Evolutionary conservation across 352 stramenopile genomes (phyloP), one percentile per base, ranked within the genome.

Genomic region (Thalassiosira ordinaria): DNA sequence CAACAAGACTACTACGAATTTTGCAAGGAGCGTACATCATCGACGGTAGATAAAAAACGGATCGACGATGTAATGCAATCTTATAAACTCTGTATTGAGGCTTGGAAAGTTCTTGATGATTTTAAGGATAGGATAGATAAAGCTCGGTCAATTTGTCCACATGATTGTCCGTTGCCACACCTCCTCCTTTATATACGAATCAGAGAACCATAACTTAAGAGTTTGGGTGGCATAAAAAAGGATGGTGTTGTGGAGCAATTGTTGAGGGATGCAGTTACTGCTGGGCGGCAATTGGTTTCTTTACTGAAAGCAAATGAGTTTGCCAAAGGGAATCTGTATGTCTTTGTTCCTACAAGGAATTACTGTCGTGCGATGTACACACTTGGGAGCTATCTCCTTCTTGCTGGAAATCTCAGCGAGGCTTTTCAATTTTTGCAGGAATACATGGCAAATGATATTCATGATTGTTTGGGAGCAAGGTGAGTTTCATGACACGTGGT

Each of bases 401-500:
- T 5, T 16, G 14, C 18, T 6, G 18, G 13, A 52, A 52, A 52
- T 7, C 44, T 52, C 44, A 16, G 18, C 5, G 44, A 52, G 18
- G 44, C 44, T 4, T 52, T 20, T n/a, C 6, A 52, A 20, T 7
- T 24, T 16, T 24, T 52, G 18, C 44, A 61, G 16, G 52, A 61
- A 39, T 61, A 22, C 20, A 16, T 61, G 27, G 52, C 52, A n/a
- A 61, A 61, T 39, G 52, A 39, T 24, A 61, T 61, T 20, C 52
- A 61, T 24, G 52, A 61, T n/a, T 35, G 33, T 8, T 22, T 61
- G 4, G 52, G 52, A 31, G 52, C 52, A 14, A 16, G 52, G 52
- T n/a, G n/a, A n/a, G n/a, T n/a, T n/a, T n/a, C n/a, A n/a, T n/a
- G n/a, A n/a, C n/a, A n/a, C n/a, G n/a, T n/a, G n/a, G n/a, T n/a